Base-by-base conservation (phyloP, 1,139 yeast genomes). In the Kluyveromyces marxianus region DNA sequence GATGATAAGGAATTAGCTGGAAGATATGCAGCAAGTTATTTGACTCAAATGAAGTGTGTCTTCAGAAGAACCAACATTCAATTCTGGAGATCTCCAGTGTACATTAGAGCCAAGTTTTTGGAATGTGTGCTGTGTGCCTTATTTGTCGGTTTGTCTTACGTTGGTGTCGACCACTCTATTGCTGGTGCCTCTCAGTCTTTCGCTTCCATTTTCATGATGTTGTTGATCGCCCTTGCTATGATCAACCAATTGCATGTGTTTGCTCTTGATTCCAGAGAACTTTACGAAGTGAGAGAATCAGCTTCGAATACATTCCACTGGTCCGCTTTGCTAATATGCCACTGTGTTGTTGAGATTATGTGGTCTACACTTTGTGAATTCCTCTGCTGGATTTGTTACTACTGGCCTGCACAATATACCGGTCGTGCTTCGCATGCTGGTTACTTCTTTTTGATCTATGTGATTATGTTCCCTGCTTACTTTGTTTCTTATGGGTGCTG, bases 281-380 rank as follows among this genome's bases (percentile, higher is more conserved):
- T 77, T 39, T 79, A 60, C 55, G 81, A 78, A 60, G 77, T 75
- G 24, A 71, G 85, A 60, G 86, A 80, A 58, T 70, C 75, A 46
- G 70, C 75, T 48, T 76, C 83, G 7, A 77, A 77, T 54, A 79
- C 83, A 27, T 79, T 75, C 66, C 82, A 78, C 54, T 80, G 83
- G 83, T 69, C 80, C 14, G 66, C 76, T 37, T 65, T 80, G 62
- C 64, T 79, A 32, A 42, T 77, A n/a, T 64, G 77, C 4, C 82
- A 79, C 55, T 65, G 69, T 41, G 43, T 77, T 33, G 69, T 68
- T 46, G 84, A 79, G 59, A 54, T 76, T 24, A 79, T 79, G 3
- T 75, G 75, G 61, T 68, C 76, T 37, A 52, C 77, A 31, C 53
- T 74, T 25, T 70, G 74, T 53, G 69, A 76, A 8, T 70, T 79